A percentile compares a stretch with the other conserved stretches of the same genome.
phyloP scores from a whole-genome alignment of 345 rosid genomes.

The Eucalyptus regnans region DNA sequence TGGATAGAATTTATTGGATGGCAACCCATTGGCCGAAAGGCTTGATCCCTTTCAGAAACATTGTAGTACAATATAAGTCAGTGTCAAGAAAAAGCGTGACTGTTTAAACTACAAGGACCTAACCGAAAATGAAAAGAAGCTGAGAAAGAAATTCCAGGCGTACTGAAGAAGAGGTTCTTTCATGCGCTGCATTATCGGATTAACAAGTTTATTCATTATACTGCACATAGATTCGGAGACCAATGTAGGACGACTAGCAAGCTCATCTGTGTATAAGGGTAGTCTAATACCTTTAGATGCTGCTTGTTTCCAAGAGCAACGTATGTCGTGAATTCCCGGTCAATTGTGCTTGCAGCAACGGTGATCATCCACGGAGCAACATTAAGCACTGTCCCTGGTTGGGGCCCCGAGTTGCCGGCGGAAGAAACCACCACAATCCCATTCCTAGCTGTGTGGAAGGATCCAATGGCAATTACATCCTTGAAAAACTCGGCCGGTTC shows the following conservation, averaged over 20 bases:
- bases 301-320: constrained; percentile 33
- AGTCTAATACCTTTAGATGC: constrained; percentile 27
- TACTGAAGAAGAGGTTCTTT: not conserved
- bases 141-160: not conserved
- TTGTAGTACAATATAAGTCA: not conserved
- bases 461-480: not conserved
- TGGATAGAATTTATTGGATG: constrained; percentile 26
- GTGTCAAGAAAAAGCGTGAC: not conserved
- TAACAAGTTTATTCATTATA: not conserved
- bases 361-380: constrained; percentile 72
- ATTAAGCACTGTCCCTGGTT: constrained; percentile 32
- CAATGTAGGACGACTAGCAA: not conserved
- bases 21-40: constrained; percentile 23
- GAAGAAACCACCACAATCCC: constrained; percentile 13
- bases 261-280: not conserved
- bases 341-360: constrained; percentile 66
- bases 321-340: constrained; percentile 42
- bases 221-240: not conserved
- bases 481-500: not conserved
- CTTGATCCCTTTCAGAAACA: constrained; percentile 44
- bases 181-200: not conserved
- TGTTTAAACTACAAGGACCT: not conserved
- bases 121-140: not conserved
- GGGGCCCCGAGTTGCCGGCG: constrained; percentile 70
- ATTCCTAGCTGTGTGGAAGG: constrained; percentile 1